These are phyloP conservation scores for Peronosclerospora sorghi DNA, from an alignment of 352 stramenopile species.

Conservation along the genomic window DNA sequence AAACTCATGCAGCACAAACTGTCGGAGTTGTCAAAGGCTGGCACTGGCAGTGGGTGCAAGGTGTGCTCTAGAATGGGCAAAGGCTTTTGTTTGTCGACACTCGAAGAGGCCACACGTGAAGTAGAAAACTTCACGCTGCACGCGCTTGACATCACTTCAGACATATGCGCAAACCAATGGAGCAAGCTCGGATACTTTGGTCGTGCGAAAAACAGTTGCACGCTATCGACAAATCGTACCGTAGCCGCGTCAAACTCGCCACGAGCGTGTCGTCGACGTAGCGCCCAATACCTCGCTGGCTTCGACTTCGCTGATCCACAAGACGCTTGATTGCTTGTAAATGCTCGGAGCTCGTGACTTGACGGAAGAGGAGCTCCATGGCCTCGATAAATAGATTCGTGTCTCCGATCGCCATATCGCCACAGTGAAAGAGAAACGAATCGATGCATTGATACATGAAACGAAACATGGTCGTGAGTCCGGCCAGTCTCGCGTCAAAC, in stretches of 20 bases:
- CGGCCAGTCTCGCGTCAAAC: conserved; percentile 18
- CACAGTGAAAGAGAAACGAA: conserved; percentile 60
- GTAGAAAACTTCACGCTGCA: too few relatives aligned
- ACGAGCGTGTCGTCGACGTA: conserved; percentile 17
- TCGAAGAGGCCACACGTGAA: too few relatives aligned
- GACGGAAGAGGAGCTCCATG: conserved; percentile 69
- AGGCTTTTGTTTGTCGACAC: too few relatives aligned
- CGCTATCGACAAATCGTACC: conserved; percentile 70
- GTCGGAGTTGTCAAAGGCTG: conserved; percentile 18
- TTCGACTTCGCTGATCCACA: conserved; percentile 1
- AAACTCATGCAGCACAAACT: too few relatives aligned
- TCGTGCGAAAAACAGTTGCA: conserved; percentile 70
- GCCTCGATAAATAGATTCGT: conserved; percentile 62
- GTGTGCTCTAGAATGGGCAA: conserved; percentile 28
- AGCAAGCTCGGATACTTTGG: conserved; percentile 80
- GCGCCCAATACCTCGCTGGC: conserved; percentile 3
- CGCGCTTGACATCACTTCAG: conserved; percentile 50
- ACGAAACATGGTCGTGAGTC: conserved; percentile 45
- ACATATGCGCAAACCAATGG: conserved; percentile 53
- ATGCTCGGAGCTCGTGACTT: conserved; percentile 55
- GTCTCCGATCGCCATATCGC: conserved; percentile 64
- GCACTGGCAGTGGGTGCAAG: conserved; percentile 2
- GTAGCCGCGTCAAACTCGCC: too few relatives aligned
- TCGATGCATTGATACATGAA: conserved; percentile 82
- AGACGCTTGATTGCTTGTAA: conserved; percentile 36